Conservation (phyloP, 2,329 filamentous ascomycete species). For the Verticillium zaregamsianum region DNA sequence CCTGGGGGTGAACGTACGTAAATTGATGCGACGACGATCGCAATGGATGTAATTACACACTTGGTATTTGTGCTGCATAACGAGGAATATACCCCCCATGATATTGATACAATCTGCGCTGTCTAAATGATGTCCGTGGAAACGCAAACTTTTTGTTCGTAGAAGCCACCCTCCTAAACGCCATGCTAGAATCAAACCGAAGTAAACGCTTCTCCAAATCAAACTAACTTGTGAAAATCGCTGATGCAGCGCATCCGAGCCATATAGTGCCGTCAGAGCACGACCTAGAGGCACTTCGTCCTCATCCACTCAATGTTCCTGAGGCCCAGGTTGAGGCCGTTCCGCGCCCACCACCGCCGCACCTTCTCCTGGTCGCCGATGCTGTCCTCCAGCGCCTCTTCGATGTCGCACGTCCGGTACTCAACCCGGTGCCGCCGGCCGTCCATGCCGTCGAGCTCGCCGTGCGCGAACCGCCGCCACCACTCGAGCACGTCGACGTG, state of each 20-base stretch:
- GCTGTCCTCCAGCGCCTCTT: slow-evolving; percentile 89
- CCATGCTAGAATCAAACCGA: background rate
- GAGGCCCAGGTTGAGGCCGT: slow-evolving; percentile 76
- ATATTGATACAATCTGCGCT: background rate
- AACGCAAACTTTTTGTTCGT: background rate
- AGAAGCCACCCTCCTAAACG: background rate
- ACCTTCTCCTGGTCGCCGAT: slow-evolving; percentile 70
- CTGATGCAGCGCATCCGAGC: background rate
- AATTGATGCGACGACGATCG: background rate
- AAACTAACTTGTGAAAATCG: background rate
- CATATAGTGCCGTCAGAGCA: background rate
- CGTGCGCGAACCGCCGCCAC: slow-evolving; percentile 72
- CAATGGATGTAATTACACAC: background rate
- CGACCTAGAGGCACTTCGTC: slow-evolving; percentile 61
- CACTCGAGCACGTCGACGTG: slow-evolving; percentile 83
- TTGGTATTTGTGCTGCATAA: background rate
- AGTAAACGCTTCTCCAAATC: background rate
- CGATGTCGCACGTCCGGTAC: slow-evolving; percentile 93
- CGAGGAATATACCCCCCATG: background rate
- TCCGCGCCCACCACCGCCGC: slow-evolving; percentile 81
- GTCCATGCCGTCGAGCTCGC: slow-evolving; percentile 49
- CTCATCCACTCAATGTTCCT: slow-evolving; percentile 90
- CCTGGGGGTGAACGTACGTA: background rate
- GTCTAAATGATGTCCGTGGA: background rate
- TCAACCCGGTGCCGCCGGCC: slow-evolving; percentile 67